Evolutionary conservation across 352 stramenopile genomes (phyloP), one percentile per base, ranked within the genome.

Genomic region (Phytophthora pisi): DNA sequence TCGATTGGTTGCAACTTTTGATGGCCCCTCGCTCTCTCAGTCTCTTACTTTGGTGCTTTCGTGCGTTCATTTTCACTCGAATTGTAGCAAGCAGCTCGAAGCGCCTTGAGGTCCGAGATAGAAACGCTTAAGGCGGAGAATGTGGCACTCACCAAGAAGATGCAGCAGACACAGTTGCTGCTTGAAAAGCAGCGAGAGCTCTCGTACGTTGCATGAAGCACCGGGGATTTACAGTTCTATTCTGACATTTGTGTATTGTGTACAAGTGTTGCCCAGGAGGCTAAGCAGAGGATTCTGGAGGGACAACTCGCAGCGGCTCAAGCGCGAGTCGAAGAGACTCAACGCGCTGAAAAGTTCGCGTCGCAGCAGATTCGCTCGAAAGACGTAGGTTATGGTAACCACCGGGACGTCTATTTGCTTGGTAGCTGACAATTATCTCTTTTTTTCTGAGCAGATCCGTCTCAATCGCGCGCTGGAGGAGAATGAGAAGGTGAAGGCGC

Each of bases 181-280:
- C 65, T 95, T 23, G 84, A 92, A 51, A 95, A 95, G 45, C 86
- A 95, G 45, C 77, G 82, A 61, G 86, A 91, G 40, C 74, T 95
- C 6, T 84, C 74, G 84, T 92, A 74, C 30, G 68, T 77, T 20
- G 15, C 10, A n/a, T 16, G 46, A 52, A 30, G 6, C 7, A 16
- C 10, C 10, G 23, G 5, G 30, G 13, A 23, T 40, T 20, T 11
- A 26, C 26, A 5, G n/a, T 42, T 26, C 13, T 52, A 20, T 47
- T 51, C 11, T 58, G 46, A 46, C 61, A 1, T 50, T 59, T 30
- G 26, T 30, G 26, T 30, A 4, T 23, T 66, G 38, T 11, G 26
- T 7, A 30, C 26, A 30, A 95, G 87, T 53, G 67, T 70, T 7
- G 84, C 84, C 1, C 87, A 92, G 52, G 85, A 93, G 49, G 72